Evolutionary conservation across 345 rosid species (phyloP), one percentile per base, ranked within the genome.

Genomic region (Luvunga scandens): DNA sequence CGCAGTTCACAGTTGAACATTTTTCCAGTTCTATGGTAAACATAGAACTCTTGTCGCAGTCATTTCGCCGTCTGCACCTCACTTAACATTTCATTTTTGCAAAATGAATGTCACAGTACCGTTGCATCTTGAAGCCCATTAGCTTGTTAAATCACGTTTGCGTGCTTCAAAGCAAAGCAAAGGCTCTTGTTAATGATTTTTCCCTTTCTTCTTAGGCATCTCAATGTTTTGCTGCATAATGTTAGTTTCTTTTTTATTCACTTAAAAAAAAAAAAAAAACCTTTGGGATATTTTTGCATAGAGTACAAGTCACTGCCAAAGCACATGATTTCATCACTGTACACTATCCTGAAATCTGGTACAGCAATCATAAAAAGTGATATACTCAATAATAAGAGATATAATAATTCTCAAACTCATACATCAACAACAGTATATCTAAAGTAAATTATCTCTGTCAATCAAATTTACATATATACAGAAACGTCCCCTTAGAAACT

Each of bases 261-360:
- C 57, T 53, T 21, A 4, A 50, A 1, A 50, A 12, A 7, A 9
- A 38, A 7, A 50, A 22, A 4, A 31, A 34, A 59, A 56, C 22
- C 6, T 21, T 33, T 55, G 28, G 6, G 28, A 19, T 24, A 2
- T 9, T 66, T 66, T 66, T 22, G 39, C 71, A 36, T 38, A 12
- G 71, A 12, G 30, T 38, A 10, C 50, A 6, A 48, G 12, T 22
- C 36, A 70, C 38, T 16, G 18, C 36, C 24, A 50, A 42, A 28
- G 63, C 75, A 30, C 73, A 70, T 50, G 66, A 73, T 73, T 60
- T 60, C 62, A 30, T 64, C 45, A 30, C 70, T 62, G 30, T 28
- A 75, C 34, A 30, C 21, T 2, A 12, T 65, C 14, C 42, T 64
- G n/a, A 21, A 75, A 4, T 65, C 69, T 3, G 59, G 28, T 2